Percentiles rank a stretch among this genome's conserved stretches.
Evolutionary conservation across 257 asterid genomes (phyloP).

Genomic region (Jacaranda mimosifolia): DNA sequence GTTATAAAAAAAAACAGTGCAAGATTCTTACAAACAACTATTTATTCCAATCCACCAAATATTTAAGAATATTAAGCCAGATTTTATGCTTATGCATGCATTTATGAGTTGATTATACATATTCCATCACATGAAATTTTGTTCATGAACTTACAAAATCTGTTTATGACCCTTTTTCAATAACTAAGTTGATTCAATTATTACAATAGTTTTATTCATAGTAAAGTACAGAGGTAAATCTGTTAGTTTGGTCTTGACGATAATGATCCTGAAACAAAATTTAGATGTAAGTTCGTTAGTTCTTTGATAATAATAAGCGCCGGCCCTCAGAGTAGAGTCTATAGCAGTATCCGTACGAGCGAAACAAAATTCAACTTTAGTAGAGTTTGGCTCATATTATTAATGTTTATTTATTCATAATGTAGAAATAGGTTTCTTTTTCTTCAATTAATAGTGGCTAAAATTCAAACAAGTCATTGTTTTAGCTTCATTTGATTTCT

Average conservation of each 20-base stretch:
- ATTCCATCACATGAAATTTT: not conserved
- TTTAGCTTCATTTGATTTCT: not conserved
- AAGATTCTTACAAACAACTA: slow-evolving; percentile 36
- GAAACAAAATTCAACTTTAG: not conserved
- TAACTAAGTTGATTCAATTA: too few species aligned
- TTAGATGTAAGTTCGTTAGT: too few species aligned
- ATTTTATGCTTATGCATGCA: slow-evolving; percentile 41
- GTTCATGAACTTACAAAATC: too few species aligned
- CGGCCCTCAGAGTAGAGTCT: too few species aligned
- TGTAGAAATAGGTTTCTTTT: not conserved
- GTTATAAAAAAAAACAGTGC: not conserved
- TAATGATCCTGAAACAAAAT: too few species aligned
- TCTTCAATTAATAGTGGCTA: not conserved
- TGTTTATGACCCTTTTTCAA: not conserved
- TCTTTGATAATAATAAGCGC: too few species aligned
- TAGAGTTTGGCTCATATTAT: not conserved
- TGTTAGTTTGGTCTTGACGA: too few species aligned
- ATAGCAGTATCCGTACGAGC: not conserved
- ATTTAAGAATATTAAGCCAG: slow-evolving; percentile 31
- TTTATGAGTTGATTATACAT: slow-evolving; percentile 16
- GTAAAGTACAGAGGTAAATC: too few species aligned
- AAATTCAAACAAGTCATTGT: not conserved
- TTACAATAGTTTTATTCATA: not conserved
- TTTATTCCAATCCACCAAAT: slow-evolving; percentile 35
- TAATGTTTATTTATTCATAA: not conserved